Conservation (phyloP, 2,329 filamentous ascomycete species). For the Fusarium sp. region DNA sequence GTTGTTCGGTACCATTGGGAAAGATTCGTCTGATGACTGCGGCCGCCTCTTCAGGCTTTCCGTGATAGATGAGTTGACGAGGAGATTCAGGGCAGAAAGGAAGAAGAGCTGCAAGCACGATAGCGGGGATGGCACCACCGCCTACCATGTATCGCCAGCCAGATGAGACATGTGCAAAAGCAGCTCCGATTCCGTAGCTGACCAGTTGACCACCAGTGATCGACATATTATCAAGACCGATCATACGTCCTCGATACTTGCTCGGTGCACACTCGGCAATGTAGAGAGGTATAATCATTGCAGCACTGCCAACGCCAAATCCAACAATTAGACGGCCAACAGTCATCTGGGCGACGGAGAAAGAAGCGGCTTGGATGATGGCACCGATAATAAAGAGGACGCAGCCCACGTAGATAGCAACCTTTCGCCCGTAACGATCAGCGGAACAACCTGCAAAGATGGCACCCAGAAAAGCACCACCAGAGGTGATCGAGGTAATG, state of each 20-base stretch:
- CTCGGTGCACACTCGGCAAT: conserved; percentile 62
- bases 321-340: conserved; percentile 56
- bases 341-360: conserved; percentile 43
- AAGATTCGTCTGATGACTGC: conserved; percentile 53
- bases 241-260: conserved; percentile 60
- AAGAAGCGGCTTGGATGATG: conserved; percentile 43
- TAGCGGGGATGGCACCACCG: conserved; percentile 57
- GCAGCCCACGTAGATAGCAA: conserved; percentile 44
- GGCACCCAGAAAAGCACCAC: conserved; percentile 45
- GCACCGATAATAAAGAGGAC: conserved; percentile 41
- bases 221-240: conserved; percentile 59
- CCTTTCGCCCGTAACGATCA: conserved; percentile 42
- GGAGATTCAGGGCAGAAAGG: conserved; percentile 61
- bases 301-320: conserved; percentile 59
- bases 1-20: conserved; percentile 53
- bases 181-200: conserved; percentile 54
- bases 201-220: conserved; percentile 56
- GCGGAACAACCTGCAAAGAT: conserved; percentile 43
- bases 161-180: conserved; percentile 51
- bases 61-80: conserved; percentile 57
- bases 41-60: conserved; percentile 52
- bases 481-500: conserved; percentile 62
- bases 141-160: conserved; percentile 64
- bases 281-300: conserved; percentile 59
- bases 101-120: conserved; percentile 56